Base-by-base conservation (phyloP, 2,329 filamentous ascomycete genomes). In the Aureobasidium pullulans region DNA sequence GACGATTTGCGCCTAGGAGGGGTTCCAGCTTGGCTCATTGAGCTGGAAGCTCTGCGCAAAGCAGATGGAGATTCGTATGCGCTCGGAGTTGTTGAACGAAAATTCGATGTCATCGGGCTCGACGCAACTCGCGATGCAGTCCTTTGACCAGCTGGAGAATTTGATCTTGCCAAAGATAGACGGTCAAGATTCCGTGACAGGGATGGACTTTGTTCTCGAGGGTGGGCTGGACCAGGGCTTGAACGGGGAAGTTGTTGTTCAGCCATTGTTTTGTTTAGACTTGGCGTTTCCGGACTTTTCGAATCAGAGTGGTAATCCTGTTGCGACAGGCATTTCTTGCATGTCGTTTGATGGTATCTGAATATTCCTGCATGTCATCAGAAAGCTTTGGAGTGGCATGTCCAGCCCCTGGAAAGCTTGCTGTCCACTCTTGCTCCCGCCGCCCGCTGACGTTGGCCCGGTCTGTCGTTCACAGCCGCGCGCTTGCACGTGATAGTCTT, bases 341-440 rank as follows among this genome's bases (percentile, higher is more conserved):
- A 56, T 56, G 52, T 15, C 44, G 42, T 46, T 44, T 57, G 52
- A 56, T 47, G 11, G 19, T 47, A 29, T 16, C 34, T 57, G 23
- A 56, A 19, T 56, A 36, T 44, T 36, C 10, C 31, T 44, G 52
- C 40, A 56, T 56, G 28, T 29, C 36, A 34, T 36, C 52, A 56
- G 16, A 44, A 36, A 19, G 23, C 23, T 31, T 44, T 19, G 39
- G 8, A 44, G 52, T 39, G 32, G 11, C 42, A 39, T 37, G 15
- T 34, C n/a, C 44, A 36, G n/a, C 52, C 52, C 52, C 52, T 56
- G 19, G 52, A 42, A 56, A 56, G 52, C 52, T 57, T 57, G 53
- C 53, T 57, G 42, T 31, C 42, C 52, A 44, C 52, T 37, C 39
- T 46, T 6, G 23, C 23, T 23, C 23, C 23, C 23, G 23, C 23